phyloP scores from a whole-genome alignment of 345 rosid species.

The Stellera chamaejasme region DNA sequence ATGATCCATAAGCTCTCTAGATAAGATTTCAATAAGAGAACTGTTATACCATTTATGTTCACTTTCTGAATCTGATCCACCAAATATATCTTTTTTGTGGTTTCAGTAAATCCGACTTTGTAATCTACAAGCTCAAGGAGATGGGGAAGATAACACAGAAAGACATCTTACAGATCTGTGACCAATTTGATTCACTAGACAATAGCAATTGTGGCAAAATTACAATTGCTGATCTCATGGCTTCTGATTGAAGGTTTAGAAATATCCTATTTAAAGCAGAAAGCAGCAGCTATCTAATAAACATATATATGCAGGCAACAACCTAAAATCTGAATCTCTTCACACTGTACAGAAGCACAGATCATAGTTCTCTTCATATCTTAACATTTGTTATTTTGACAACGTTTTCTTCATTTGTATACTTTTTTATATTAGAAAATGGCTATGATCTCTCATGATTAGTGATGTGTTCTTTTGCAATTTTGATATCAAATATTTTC shows the following conservation, averaged over 20 bases:
- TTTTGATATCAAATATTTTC: background rate
- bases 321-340: conserved; percentile 2
- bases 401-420: no score
- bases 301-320: background rate
- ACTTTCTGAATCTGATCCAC: no score
- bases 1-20: no score
- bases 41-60: no score
- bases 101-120: conserved; percentile 61
- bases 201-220: conserved; percentile 38
- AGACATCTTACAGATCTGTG: conserved; percentile 45
- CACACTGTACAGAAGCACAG: conserved; percentile 6
- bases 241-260: conserved; percentile 18
- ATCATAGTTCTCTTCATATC: background rate
- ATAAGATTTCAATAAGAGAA: no score
- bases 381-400: no score
- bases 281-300: background rate
- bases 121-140: conserved; percentile 69
- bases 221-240: conserved; percentile 47
- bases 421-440: background rate
- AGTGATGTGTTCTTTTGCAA: background rate
- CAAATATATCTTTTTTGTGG: conserved; percentile 10
- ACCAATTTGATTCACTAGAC: conserved; percentile 45
- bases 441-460: background rate
- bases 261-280: background rate
- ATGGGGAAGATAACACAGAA: conserved; percentile 61